Percentiles rank a stretch among this genome's conserved stretches.
Evolutionary conservation across 768 basidiomycete genomes (phyloP).

Genomic region (Lactarius hatsudake): DNA sequence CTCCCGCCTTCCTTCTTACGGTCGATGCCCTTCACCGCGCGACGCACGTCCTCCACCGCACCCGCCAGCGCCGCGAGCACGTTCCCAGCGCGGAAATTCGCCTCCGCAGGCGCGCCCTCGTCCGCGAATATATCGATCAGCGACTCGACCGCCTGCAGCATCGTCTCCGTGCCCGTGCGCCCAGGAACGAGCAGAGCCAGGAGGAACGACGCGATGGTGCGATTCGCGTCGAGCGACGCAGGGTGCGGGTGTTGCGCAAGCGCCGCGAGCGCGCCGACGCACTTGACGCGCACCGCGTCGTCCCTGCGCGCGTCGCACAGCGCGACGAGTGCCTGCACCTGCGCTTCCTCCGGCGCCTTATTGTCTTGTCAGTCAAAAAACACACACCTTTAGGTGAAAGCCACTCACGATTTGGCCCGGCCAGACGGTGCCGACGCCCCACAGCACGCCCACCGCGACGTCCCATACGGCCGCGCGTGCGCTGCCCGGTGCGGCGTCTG

Average conservation of each 20-base stretch:
- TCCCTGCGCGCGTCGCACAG: slow-evolving; percentile 57
- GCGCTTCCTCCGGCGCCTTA: slow-evolving; percentile 61
- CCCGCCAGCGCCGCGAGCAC: slow-evolving; percentile 54
- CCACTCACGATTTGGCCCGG: slow-evolving; percentile 57
- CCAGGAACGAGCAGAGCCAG: slow-evolving; percentile 51
- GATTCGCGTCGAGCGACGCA: slow-evolving; percentile 57
- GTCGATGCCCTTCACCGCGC: slow-evolving; percentile 63
- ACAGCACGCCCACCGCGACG: slow-evolving; percentile 75
- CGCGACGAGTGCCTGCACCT: slow-evolving; percentile 63
- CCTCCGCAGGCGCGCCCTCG: slow-evolving; percentile 74
- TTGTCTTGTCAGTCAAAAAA: background rate
- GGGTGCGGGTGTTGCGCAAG: slow-evolving; percentile 68
- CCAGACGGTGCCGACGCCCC: slow-evolving; percentile 83
- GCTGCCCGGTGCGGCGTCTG: slow-evolving; percentile 60
- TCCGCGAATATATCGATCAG: slow-evolving; percentile 94
- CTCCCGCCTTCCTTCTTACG: slow-evolving; percentile 61
- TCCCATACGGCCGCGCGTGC: slow-evolving; percentile 70
- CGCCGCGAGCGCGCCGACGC: slow-evolving; percentile 82
- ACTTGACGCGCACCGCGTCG: slow-evolving; percentile 61
- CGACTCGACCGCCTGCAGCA: slow-evolving; percentile 76
- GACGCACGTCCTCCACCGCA: slow-evolving; percentile 62
- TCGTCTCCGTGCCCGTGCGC: slow-evolving; percentile 56
- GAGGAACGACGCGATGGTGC: slow-evolving; percentile 63
- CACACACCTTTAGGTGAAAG: background rate
- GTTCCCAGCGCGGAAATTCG: slow-evolving; percentile 66